Percentiles rank a stretch among this genome's conserved stretches.
These are phyloP conservation scores for Botrytis squamosa DNA, from an alignment of 2,329 filamentous ascomycete species.

Conservation along the genomic window DNA sequence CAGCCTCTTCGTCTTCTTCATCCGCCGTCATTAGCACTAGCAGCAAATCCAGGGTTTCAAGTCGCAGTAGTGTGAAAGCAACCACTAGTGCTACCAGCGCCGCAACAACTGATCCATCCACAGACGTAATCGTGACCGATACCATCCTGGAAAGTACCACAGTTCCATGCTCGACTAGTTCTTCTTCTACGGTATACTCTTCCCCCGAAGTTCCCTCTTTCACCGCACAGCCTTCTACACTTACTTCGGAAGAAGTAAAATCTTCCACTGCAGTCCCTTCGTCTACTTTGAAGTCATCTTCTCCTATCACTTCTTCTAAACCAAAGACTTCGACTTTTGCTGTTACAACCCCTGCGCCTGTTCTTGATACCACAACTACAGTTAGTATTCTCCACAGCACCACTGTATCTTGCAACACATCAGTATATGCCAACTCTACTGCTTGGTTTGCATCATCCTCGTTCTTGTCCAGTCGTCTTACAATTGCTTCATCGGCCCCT, in stretches of 20 bases:
- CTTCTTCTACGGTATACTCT: conserved; percentile 1
- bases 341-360: background rate
- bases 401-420: conserved; percentile 11
- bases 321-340: background rate
- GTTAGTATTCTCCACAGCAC: conserved; percentile 1
- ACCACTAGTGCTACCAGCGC: background rate
- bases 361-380: background rate
- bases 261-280: background rate
- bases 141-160: conserved; percentile 3
- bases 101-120: background rate
- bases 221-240: background rate
- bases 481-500: background rate
- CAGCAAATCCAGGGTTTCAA: background rate
- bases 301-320: background rate
- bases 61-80: background rate
- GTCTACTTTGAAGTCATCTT: background rate
- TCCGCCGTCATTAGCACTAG: background rate
- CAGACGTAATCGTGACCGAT: background rate
- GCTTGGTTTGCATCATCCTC: background rate
- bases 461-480: background rate
- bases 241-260: background rate
- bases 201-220: background rate
- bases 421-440: conserved; percentile 2
- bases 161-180: background rate
- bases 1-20: background rate